Evolutionary conservation across 2,329 filamentous ascomycete genomes (phyloP), one percentile per base, ranked within the genome.

Genomic region (Diatrype stigma): DNA sequence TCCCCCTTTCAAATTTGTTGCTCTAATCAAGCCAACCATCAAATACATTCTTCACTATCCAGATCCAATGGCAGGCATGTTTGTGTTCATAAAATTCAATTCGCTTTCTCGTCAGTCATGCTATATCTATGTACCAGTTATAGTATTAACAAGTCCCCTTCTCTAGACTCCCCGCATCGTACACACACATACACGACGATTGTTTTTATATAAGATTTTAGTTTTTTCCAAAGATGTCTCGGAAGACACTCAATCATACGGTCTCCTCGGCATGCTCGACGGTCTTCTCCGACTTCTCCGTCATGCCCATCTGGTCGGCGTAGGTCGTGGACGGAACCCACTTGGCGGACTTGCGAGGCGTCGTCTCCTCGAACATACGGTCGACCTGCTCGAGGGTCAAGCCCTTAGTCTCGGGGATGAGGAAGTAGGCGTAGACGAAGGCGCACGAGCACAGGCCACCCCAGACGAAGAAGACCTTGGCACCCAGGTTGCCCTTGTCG

Each of bases 341-440:
- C 73, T 84, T 85, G 72, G 82, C 75, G 2, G 87, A 92, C 17
- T 81, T 90, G 58, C 87, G 84, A 35, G 90, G 87, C 19, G 82
- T 90, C 37, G 82, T 84, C 82, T 95, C 89, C 76, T 92, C 89
- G 79, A 94, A 84, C 89, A 95, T 93, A 78, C 84, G 84, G 75
- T 90, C 87, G 64, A 90, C 85, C 74, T 90, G 86, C 74, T 90
- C 87, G 42, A 90, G 84, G 48, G 86, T 86, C 45, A 90, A 78
- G 51, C 87, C 87, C 80, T 89, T 87, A 68, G 84, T 88, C 74
- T 88, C 85, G 53, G 84, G 85, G 37, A 90, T 76, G 51, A 90
- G 76, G 78, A 89, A 87, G 77, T 86, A 90, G 51, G 84, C 73
- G 74, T 88, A 90, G 65, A 82, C 64, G 46, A 82, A 74, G 49